Conservation (phyloP, 139 green algal genomes). For the Picochlorum costavermella region DNA sequence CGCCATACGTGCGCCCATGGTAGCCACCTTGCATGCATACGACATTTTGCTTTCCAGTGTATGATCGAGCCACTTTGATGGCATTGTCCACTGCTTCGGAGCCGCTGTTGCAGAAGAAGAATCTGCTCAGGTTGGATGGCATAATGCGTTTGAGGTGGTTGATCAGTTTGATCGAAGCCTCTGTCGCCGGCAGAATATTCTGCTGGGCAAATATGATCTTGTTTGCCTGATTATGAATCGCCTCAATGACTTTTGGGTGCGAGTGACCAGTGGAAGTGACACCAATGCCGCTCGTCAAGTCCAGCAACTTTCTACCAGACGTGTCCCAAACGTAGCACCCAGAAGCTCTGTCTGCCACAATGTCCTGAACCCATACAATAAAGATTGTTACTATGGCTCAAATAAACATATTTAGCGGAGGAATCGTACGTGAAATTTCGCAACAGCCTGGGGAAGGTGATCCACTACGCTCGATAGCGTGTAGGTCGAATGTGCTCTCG, state of each 20-base stretch:
- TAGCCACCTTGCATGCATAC: conserved; percentile 74
- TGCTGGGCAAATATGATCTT: conserved; percentile 71
- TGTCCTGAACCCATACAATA: conserved; percentile 43
- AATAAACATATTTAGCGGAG: background rate
- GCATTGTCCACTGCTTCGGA: conserved; percentile 79
- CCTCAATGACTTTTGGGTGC: conserved; percentile 69
- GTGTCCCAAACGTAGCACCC: conserved; percentile 59
- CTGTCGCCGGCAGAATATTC: conserved; percentile 53
- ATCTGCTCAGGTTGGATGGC: conserved; percentile 36
- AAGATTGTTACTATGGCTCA: background rate
- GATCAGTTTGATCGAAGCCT: conserved; percentile 37
- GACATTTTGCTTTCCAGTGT: conserved; percentile 61
- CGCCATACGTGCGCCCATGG: conserved; percentile 70
- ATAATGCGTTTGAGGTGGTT: conserved; percentile 44
- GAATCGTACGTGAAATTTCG: conserved; percentile 1
- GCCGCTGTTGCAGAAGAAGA: conserved; percentile 63
- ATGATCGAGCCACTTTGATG: conserved; percentile 70
- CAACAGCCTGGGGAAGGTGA: background rate
- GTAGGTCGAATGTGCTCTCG: background rate
- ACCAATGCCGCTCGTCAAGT: conserved; percentile 70
- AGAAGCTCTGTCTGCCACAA: conserved; percentile 42
- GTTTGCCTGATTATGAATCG: conserved; percentile 59
- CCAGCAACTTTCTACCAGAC: conserved; percentile 54
- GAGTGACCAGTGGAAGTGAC: conserved; percentile 70
- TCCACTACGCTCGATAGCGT: background rate